Evolutionary conservation across 768 basidiomycete genomes (phyloP).

Genomic region (Ephemerocybe angulata): DNA sequence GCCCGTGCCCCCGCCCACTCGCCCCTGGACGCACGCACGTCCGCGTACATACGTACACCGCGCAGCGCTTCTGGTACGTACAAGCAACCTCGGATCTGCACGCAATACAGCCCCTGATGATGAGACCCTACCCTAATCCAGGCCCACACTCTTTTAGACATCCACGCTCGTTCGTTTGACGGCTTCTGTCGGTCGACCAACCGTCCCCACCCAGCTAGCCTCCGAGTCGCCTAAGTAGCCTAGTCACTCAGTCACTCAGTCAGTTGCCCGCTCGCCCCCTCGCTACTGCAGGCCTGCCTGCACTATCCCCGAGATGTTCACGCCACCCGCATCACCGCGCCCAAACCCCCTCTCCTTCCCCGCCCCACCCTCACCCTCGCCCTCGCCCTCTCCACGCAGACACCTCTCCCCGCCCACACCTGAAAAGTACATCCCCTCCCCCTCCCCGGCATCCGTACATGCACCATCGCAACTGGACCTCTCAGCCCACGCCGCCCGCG

Average conservation of each 20-base stretch:
- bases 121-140: too few species aligned
- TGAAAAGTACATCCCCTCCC: not conserved
- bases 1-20: too few species aligned
- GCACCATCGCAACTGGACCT: conserved; percentile 5
- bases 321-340: conserved; percentile 33
- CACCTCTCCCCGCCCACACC: not conserved
- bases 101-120: too few species aligned
- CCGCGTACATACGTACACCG: too few species aligned
- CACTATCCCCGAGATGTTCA: conserved; percentile 25
- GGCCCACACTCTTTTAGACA: conserved; percentile 22
- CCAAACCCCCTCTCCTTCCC: conserved; percentile 9
- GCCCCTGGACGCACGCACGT: too few species aligned
- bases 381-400: not conserved
- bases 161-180: conserved; percentile 20
- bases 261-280: not conserved
- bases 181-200: conserved; percentile 10
- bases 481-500: conserved; percentile 7
- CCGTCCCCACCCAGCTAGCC: not conserved
- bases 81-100: too few species aligned
- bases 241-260: not conserved
- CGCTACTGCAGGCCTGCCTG: not conserved
- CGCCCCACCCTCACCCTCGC: not conserved
- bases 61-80: too few species aligned
- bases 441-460: not conserved
- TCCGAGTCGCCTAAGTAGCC: too few species aligned